Evolutionary conservation across 192 early-diverging fungal species (phyloP).

Genomic region (Backusella luteola): DNA sequence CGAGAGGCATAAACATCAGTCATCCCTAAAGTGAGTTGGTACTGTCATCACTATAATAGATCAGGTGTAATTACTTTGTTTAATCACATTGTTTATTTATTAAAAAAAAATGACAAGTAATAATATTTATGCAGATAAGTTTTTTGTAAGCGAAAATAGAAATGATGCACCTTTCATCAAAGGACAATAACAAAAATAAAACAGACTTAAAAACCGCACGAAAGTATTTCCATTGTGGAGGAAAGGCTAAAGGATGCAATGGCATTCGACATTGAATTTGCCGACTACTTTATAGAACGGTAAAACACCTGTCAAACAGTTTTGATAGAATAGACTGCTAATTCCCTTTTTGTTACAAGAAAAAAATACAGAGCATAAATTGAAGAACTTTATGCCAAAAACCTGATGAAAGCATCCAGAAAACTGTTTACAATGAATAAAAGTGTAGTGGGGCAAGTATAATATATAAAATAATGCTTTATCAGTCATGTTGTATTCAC

Average conservation of each 20-base stretch:
- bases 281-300: slow-evolving; percentile 53
- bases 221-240: slow-evolving; percentile 50
- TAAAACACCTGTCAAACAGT: slow-evolving; percentile 11
- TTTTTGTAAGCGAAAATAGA: neutral
- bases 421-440: slow-evolving; percentile 43
- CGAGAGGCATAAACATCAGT: too few relatives aligned
- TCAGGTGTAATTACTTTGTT: too few relatives aligned
- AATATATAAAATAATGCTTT: too few relatives aligned
- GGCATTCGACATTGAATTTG: slow-evolving; percentile 44
- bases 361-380: slow-evolving; percentile 35
- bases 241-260: slow-evolving; percentile 40
- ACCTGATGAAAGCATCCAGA: slow-evolving; percentile 43
- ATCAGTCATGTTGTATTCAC: neutral
- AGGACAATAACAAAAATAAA: neutral
- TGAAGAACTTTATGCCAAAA: slow-evolving; percentile 51
- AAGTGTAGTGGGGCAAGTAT: slow-evolving; percentile 34
- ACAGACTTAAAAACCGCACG: slow-evolving; percentile 41
- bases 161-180: neutral
- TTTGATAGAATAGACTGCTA: neutral
- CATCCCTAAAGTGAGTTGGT: too few relatives aligned
- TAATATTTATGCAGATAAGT: neutral
- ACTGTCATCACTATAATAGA: too few relatives aligned
- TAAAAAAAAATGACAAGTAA: neutral
- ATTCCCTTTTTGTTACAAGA: neutral
- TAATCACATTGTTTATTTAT: neutral